Percentiles rank a stretch among this genome's conserved stretches.
Conservation (phyloP, 2,329 filamentous ascomycete genomes). For the Metarhizium brunneum region DNA sequence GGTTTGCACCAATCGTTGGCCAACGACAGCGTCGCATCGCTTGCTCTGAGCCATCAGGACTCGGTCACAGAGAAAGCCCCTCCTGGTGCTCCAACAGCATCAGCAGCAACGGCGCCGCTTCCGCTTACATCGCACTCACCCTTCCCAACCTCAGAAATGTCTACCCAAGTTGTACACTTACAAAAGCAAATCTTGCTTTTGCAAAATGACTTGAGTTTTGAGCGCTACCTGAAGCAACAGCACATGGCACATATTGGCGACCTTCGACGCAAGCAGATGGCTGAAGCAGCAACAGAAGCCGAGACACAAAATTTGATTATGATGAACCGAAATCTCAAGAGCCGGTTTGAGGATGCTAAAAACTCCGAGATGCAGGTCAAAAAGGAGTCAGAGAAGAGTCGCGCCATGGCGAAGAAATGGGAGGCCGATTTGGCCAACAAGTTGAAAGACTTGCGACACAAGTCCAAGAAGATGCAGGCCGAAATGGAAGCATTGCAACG, state of each 20-base stretch:
- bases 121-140: slow-evolving; percentile 18
- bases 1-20: slow-evolving; percentile 44
- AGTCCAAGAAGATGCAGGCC: slow-evolving; percentile 54
- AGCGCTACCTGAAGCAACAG: slow-evolving; percentile 75
- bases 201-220: slow-evolving; percentile 74
- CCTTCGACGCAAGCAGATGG: slow-evolving; percentile 63
- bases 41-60: slow-evolving; percentile 42
- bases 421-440: slow-evolving; percentile 62
- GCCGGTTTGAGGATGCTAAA: slow-evolving; percentile 64
- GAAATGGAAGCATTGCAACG: slow-evolving; percentile 48
- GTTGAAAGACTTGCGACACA: slow-evolving; percentile 56
- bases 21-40: slow-evolving; percentile 49
- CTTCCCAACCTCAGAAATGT: slow-evolving; percentile 21
- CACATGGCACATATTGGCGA: slow-evolving; percentile 76
- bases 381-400: slow-evolving; percentile 62
- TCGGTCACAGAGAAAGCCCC: slow-evolving; percentile 28
- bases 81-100: slow-evolving; percentile 12
- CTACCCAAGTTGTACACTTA: slow-evolving; percentile 43
- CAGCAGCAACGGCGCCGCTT: slow-evolving; percentile 13
- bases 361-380: slow-evolving; percentile 60
- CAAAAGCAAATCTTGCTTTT: slow-evolving; percentile 67
- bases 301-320: slow-evolving; percentile 76
- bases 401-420: slow-evolving; percentile 68
- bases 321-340: slow-evolving; percentile 63
- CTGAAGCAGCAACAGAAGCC: slow-evolving; percentile 68